Evolutionary conservation across 2,329 filamentous ascomycete genomes (phyloP).

Genomic region (Ampelomyces quisqualis): DNA sequence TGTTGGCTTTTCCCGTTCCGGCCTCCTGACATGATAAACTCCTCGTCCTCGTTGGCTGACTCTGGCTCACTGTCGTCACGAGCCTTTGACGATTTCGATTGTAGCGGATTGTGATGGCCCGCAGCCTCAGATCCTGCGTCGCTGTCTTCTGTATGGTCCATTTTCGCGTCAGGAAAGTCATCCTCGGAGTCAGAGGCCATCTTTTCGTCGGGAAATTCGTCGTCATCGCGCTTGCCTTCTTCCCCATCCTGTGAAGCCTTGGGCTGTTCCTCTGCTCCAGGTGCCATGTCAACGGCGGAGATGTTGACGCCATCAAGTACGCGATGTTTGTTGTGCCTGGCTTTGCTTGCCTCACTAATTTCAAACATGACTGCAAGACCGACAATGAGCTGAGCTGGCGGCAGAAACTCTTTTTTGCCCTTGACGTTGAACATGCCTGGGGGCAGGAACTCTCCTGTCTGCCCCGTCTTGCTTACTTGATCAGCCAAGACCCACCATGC

Average conservation of each 20-base stretch:
- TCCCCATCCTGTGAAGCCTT: constrained; percentile 20
- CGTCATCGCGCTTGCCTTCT: constrained; percentile 41
- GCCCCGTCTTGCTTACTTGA: constrained; percentile 83
- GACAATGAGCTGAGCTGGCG: constrained; percentile 81
- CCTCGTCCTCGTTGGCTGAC: constrained; percentile 9
- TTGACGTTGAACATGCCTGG: constrained; percentile 76
- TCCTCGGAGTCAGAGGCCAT: constrained; percentile 45
- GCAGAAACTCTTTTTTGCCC: constrained; percentile 87
- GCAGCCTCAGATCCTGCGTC: constrained; percentile 38
- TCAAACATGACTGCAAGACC: constrained; percentile 87
- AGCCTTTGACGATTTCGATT: constrained; percentile 23
- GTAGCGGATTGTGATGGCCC: constrained; percentile 44
- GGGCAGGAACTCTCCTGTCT: constrained; percentile 76
- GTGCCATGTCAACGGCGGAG: constrained; percentile 23
- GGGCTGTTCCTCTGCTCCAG: constrained; percentile 16
- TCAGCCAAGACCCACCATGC: constrained; percentile 94
- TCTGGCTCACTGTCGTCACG: constrained; percentile 28
- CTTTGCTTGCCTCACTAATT: constrained; percentile 84
- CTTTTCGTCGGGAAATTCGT: constrained; percentile 50
- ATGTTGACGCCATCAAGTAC: constrained; percentile 47
- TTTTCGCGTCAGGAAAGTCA: constrained; percentile 48
- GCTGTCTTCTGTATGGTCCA: constrained; percentile 41
- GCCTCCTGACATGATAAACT: constrained; percentile 14
- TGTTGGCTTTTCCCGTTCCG: constrained; percentile 6
- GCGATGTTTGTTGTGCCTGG: constrained; percentile 74